phyloP scores from a whole-genome alignment of 2,329 filamentous ascomycete genomes.

The Taxawa tesnikishii region DNA sequence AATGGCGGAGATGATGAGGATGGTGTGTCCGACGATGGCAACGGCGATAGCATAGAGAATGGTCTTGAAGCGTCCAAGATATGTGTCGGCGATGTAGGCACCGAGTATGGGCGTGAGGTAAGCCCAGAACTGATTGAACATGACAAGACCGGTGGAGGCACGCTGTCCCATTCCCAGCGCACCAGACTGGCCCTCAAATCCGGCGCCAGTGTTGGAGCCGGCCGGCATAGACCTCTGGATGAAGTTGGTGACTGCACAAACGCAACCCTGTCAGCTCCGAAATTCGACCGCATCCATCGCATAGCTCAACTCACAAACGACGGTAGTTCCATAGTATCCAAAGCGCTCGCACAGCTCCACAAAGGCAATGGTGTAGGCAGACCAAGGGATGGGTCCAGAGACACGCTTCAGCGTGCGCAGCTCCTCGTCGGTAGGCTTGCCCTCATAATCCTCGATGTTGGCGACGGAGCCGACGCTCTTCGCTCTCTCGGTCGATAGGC shows the following conservation, averaged over 20 bases:
- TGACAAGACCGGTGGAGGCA: constrained; percentile 37
- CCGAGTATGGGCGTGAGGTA: constrained; percentile 43
- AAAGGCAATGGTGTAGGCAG: constrained; percentile 45
- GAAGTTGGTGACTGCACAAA: constrained; percentile 14
- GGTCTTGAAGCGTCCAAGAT: constrained; percentile 27
- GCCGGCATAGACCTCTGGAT: constrained; percentile 22
- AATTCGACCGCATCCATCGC: neutral
- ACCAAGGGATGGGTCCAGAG: constrained; percentile 36
- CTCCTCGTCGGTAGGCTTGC: constrained; percentile 41
- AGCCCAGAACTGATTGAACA: constrained; percentile 45
- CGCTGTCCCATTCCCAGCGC: constrained; percentile 47
- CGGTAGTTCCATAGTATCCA: constrained; percentile 46
- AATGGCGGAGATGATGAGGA: constrained; percentile 16
- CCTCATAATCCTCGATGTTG: no score
- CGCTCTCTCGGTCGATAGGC: no score
- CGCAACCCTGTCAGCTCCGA: neutral
- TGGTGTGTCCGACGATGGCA: constrained; percentile 23
- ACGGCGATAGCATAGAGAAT: constrained; percentile 27
- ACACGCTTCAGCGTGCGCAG: constrained; percentile 32
- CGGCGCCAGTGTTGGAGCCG: constrained; percentile 18
- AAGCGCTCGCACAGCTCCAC: constrained; percentile 51
- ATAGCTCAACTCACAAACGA: constrained; percentile 23
- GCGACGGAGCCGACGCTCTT: no score
- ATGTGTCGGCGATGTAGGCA: constrained; percentile 32
- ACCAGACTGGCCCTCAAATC: constrained; percentile 32